Conservation (phyloP, 768 basidiomycete genomes). For the Mycena vitilis region DNA sequence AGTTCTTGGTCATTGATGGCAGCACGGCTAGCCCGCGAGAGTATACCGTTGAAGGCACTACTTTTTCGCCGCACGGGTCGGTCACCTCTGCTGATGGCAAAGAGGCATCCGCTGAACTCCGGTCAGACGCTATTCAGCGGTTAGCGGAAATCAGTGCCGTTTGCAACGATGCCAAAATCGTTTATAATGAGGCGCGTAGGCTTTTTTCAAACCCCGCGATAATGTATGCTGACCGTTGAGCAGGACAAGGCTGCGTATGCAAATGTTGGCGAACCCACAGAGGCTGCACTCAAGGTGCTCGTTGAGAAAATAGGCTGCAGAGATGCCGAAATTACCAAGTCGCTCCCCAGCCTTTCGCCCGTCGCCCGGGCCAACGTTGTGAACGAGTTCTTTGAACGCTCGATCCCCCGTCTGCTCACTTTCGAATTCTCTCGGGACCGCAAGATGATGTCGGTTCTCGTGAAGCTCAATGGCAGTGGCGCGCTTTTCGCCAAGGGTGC, state of each 20-base stretch:
- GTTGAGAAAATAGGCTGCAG: constrained; percentile 92
- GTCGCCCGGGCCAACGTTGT: constrained; percentile 81
- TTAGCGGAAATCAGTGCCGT: constrained; percentile 92
- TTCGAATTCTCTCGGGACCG: constrained; percentile 99
- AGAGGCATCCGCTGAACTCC: constrained; percentile 64
- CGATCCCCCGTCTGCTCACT: constrained; percentile 85
- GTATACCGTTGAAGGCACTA: constrained; percentile 90
- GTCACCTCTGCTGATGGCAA: constrained; percentile 77
- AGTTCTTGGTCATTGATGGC: constrained; percentile 84
- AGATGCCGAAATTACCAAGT: constrained; percentile 66
- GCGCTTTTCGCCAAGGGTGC: constrained; percentile 95
- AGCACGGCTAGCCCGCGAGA: constrained; percentile 64
- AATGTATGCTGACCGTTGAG: constrained; percentile 18
- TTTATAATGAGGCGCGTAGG: constrained; percentile 77
- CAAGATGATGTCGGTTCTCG: constrained; percentile 99
- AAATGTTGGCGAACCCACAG: constrained; percentile 96
- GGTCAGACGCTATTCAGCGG: constrained; percentile 79
- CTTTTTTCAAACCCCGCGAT: not conserved
- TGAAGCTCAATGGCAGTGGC: constrained; percentile 73
- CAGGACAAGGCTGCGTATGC: constrained; percentile 85
- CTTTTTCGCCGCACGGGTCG: constrained; percentile 87
- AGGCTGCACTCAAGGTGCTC: constrained; percentile 95
- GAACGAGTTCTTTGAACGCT: constrained; percentile 83
- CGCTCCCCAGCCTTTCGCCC: constrained; percentile 67
- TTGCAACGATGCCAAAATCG: constrained; percentile 94